Evolutionary conservation across 1,139 yeast species (phyloP), one percentile per base, ranked within the genome.

Genomic region (Blastobotrys capitulatus): DNA sequence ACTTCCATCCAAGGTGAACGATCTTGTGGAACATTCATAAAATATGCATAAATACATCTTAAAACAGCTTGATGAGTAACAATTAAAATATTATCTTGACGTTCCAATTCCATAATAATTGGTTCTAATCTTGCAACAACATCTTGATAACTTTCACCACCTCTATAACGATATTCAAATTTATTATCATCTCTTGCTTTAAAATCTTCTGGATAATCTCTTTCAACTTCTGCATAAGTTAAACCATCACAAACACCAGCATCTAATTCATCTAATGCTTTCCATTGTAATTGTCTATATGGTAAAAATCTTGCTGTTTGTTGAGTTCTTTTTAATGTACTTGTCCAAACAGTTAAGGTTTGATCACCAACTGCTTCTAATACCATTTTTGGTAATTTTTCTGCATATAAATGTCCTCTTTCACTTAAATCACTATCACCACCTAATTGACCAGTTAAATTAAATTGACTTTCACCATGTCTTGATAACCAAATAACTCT

Each of bases 1-100:
- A 92, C 95, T 44, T 95, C 88, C 96, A 92, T 90, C 97, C 98
- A 92, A 4, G 99, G 99, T 53, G 90, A 80, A 65, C 89, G 94
- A 61, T 92, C 97, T 67, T 90, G 97, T 5, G 97, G 96, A 18
- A 92, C 96, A 65, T 92, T 92, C 97, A 92, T 94, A 65, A 90
- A 92, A 67, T 94, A 92, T 5, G 98, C 97, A 68, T 92, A 92
- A 50, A 92, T 83, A 66, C 99, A 92, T 61, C 99, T 79, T 59
- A 92, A 75, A 20, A 92, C 97, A 0, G 98, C 98, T 70, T 92
- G 99, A 66, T 92, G 99, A 15, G 98, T 94, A 41, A 94, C 94
- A 55, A 92, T 92, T 65, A 94, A 75, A 50, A 92, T 89, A 65
- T 92, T 90, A 60, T 92, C 98, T 69, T 92, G 97, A 54, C 97